These are phyloP conservation scores for Lachnellula hyalina DNA, from an alignment of 2,329 filamentous ascomycete species.

Conservation along the genomic window DNA sequence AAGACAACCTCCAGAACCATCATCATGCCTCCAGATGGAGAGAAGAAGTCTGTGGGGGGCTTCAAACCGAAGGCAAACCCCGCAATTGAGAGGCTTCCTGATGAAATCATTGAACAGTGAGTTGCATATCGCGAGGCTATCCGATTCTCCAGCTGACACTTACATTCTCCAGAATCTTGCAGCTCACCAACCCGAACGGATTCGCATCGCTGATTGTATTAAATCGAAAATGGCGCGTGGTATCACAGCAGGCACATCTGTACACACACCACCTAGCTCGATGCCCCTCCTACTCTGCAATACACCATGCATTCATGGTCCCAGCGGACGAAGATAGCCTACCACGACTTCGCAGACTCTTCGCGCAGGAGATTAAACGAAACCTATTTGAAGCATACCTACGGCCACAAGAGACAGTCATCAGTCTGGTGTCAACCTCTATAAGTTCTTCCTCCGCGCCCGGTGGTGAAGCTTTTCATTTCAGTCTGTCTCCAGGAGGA, in stretches of 20 bases:
- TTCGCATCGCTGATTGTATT: conserved; percentile 63
- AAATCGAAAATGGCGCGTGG: conserved; percentile 59
- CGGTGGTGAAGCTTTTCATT: conserved; percentile 80
- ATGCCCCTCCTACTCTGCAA: conserved; percentile 54
- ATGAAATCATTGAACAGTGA: conserved; percentile 67
- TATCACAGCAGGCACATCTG: conserved; percentile 58
- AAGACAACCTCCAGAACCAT: neutral
- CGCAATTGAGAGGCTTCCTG: conserved; percentile 52
- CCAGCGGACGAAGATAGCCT: conserved; percentile 46
- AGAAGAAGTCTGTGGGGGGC: conserved; percentile 9
- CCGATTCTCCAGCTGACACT: conserved; percentile 12
- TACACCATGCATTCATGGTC: conserved; percentile 33
- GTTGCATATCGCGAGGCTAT: conserved; percentile 26
- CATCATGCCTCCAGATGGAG: conserved; percentile 3
- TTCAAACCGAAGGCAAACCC: conserved; percentile 7
- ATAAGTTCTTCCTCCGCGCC: conserved; percentile 78
- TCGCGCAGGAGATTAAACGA: conserved; percentile 66
- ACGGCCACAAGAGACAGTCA: conserved; percentile 62
- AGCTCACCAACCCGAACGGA: conserved; percentile 52
- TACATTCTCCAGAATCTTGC: conserved; percentile 48
- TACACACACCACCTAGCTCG: conserved; percentile 57
- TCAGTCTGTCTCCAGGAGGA: conserved; percentile 70
- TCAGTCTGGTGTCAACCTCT: conserved; percentile 78
- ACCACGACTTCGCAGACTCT: conserved; percentile 56
- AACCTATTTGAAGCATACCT: conserved; percentile 74